phyloP scores from a whole-genome alignment of 108 stramenopile species.

The Chaetoceros tenuissimus region DNA sequence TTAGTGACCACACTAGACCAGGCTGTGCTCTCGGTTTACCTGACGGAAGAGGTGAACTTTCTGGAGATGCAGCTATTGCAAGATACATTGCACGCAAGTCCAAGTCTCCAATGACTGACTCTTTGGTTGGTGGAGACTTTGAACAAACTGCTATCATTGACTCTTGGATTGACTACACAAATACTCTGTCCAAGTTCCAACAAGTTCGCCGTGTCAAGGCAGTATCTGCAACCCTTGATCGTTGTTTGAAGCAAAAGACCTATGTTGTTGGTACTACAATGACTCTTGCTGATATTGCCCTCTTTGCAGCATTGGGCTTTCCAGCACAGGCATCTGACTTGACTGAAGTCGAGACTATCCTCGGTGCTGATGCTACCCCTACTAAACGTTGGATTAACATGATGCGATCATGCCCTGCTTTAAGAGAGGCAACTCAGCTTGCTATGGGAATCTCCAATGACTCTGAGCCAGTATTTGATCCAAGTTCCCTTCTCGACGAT shows the following conservation, averaged over 20 bases:
- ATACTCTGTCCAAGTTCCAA: constrained; percentile 42
- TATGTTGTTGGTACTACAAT: constrained; percentile 66
- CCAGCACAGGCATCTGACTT: constrained; percentile 36
- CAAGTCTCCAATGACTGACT: constrained; percentile 2
- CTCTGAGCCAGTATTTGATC: constrained; percentile 40
- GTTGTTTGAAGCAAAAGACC: constrained; percentile 41
- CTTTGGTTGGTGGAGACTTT: constrained; percentile 11
- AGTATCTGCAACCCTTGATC: constrained; percentile 59
- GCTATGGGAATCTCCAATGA: constrained; percentile 50
- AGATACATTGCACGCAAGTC: constrained; percentile 35
- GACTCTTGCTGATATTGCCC: constrained; percentile 87
- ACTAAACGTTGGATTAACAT: constrained; percentile 65
- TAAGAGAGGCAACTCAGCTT: constrained; percentile 68
- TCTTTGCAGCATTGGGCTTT: constrained; percentile 68
- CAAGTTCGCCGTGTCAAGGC: constrained; percentile 41
- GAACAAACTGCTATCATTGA: constrained; percentile 51
- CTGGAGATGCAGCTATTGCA: constrained; percentile 76
- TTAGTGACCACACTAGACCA: constrained; percentile 55
- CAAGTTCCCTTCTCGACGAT: constrained; percentile 31
- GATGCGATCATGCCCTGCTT: constrained; percentile 58
- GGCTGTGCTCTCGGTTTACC: constrained; percentile 37
- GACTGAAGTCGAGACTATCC: constrained; percentile 12
- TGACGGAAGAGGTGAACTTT: constrained; percentile 17
- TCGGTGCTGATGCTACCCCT: constrained; percentile 15
- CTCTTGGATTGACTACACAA: constrained; percentile 89